A percentile compares a stretch with the other conserved stretches of the same genome.
Evolutionary conservation across 805 yeast species (phyloP).

Genomic region (Brettanomyces bruxellensis): DNA sequence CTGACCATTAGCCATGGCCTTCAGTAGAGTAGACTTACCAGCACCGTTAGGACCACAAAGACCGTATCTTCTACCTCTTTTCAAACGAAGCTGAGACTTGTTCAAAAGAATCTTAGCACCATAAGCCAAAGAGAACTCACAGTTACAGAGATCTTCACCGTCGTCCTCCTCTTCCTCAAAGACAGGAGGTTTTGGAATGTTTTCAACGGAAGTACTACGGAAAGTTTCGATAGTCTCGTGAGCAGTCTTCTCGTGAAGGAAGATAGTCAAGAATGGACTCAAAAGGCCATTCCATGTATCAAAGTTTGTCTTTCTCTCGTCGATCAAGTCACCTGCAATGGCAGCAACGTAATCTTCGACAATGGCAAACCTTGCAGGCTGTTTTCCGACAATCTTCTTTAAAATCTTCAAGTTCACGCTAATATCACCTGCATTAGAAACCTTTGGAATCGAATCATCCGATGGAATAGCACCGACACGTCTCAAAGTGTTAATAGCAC

Average conservation of each 20-base stretch:
- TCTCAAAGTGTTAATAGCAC: constrained; percentile 95
- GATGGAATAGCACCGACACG: constrained; percentile 97
- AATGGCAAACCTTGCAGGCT: constrained; percentile 68
- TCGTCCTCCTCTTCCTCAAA: constrained; percentile 92
- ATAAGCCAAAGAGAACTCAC: constrained; percentile 99
- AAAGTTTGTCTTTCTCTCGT: constrained; percentile 93
- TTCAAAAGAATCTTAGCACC: constrained; percentile 99
- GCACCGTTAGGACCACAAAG: constrained; percentile 99
- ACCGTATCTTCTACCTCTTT: constrained; percentile 99
- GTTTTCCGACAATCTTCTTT: constrained; percentile 58
- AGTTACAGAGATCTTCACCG: constrained; percentile 99
- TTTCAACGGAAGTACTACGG: constrained; percentile 94
- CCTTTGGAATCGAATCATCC: constrained; percentile 88
- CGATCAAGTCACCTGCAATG: constrained; percentile 97
- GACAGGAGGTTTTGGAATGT: constrained; percentile 93
- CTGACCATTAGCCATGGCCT: constrained; percentile 95
- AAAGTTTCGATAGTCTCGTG: constrained; percentile 85
- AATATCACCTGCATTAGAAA: constrained; percentile 98
- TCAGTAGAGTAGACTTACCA: constrained; percentile 96
- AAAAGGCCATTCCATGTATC: constrained; percentile 82
- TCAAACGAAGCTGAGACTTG: constrained; percentile 98
- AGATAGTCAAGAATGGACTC: constrained; percentile 91
- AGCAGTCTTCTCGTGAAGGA: constrained; percentile 89
- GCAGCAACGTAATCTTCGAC: constrained; percentile 83
- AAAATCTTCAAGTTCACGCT: constrained; percentile 78